Percentiles rank a stretch among this genome's conserved stretches.
Conservation (phyloP, 345 rosid species). For the Camelina laxa region DNA sequence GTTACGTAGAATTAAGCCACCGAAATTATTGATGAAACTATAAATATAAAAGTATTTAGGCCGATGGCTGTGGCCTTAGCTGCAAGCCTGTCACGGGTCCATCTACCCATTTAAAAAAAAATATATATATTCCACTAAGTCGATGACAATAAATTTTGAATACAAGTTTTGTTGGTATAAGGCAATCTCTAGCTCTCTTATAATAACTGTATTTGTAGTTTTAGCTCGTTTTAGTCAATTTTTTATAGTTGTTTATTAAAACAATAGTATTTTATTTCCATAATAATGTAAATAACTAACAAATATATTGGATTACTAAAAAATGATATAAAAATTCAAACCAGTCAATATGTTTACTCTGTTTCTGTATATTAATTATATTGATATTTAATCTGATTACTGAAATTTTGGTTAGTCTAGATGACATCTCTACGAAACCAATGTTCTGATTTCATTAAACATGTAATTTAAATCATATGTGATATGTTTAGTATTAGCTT, state of each 20-base stretch:
- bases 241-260: too few relatives aligned
- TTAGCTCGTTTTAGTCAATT: too few relatives aligned
- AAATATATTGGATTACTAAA: not conserved
- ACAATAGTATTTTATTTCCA: too few relatives aligned
- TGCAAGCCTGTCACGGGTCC: conserved; percentile 45
- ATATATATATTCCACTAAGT: not conserved
- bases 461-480: not conserved
- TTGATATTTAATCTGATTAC: not conserved
- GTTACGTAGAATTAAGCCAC: conserved; percentile 17
- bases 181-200: not conserved
- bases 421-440: not conserved
- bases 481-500: not conserved
- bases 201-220: too few relatives aligned
- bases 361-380: not conserved
- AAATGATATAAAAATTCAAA: not conserved
- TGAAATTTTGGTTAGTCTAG: not conserved
- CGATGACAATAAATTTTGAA: not conserved
- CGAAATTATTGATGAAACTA: conserved; percentile 33
- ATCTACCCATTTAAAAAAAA: not conserved
- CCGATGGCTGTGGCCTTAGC: conserved; percentile 17
- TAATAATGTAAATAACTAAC: not conserved
- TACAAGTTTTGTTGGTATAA: conserved; percentile 12
- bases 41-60: conserved; percentile 18
- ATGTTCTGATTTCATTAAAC: not conserved
- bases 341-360: not conserved